These are phyloP conservation scores for Penicillium sp. DNA, from an alignment of 2,329 filamentous ascomycete species.

Conservation along the genomic window DNA sequence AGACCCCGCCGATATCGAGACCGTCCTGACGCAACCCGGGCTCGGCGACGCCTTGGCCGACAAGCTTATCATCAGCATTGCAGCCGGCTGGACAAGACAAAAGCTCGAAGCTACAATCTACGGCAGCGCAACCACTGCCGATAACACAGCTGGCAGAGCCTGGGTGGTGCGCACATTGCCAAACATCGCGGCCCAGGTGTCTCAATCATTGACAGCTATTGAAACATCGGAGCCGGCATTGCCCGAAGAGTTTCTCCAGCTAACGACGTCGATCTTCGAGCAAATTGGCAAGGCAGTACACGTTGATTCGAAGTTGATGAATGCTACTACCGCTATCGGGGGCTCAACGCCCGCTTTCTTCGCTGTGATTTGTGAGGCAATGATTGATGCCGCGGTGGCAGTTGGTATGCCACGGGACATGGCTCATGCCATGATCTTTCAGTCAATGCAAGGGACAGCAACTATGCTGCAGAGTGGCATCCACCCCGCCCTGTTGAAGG, in stretches of 20 bases:
- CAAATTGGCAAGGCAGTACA: constrained; percentile 49
- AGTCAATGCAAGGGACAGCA: constrained; percentile 60
- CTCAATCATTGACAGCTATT: constrained; percentile 50
- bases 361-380: constrained; percentile 57
- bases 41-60: constrained; percentile 40
- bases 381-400: constrained; percentile 61
- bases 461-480: constrained; percentile 58
- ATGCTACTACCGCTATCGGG: constrained; percentile 57
- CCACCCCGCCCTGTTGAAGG: constrained; percentile 58
- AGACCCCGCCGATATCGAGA: constrained; percentile 47
- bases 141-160: constrained; percentile 19
- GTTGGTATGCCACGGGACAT: constrained; percentile 61
- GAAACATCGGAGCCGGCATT: constrained; percentile 48
- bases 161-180: constrained; percentile 45
- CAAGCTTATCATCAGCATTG: constrained; percentile 54
- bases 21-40: constrained; percentile 38
- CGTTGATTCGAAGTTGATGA: constrained; percentile 54
- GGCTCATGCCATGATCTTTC: constrained; percentile 61
- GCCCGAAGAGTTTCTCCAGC: constrained; percentile 36
- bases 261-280: constrained; percentile 51
- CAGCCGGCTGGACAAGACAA: constrained; percentile 49
- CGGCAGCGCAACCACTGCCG: constrained; percentile 16
- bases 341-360: constrained; percentile 63
- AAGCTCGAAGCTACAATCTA: constrained; percentile 42
- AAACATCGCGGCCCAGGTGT: constrained; percentile 46